Percentiles rank a stretch among this genome's conserved stretches.
Conservation (phyloP, 495 filamentous ascomycete species). For the Podospora australis region DNA sequence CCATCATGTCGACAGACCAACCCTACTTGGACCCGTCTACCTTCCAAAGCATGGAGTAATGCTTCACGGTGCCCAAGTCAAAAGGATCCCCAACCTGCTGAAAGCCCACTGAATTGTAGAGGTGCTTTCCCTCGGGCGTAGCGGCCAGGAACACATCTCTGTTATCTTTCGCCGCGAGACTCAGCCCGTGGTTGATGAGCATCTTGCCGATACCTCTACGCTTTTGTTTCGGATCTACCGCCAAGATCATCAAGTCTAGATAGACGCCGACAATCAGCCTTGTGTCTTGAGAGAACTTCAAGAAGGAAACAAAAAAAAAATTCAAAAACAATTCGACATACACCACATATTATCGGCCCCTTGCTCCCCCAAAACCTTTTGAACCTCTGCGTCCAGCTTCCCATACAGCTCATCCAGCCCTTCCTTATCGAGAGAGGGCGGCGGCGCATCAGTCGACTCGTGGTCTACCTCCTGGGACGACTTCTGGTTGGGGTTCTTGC, state of each 20-base stretch:
- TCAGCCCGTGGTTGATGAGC: slow-evolving; percentile 19
- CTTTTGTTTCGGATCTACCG: slow-evolving; percentile 17
- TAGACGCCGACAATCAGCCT: too few relatives aligned
- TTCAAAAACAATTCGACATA: slow-evolving; percentile 4
- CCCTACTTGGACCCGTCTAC: not conserved
- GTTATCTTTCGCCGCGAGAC: slow-evolving; percentile 8
- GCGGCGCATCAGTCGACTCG: not conserved
- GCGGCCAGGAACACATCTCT: slow-evolving; percentile 14
- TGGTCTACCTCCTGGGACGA: not conserved
- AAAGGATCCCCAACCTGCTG: not conserved
- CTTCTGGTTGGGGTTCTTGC: not conserved
- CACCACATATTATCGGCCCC: slow-evolving; percentile 24
- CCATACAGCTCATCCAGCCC: not conserved
- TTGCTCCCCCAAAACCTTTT: slow-evolving; percentile 8
- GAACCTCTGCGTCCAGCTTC: slow-evolving; percentile 4
- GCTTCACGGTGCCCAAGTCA: not conserved
- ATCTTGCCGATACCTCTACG: slow-evolving; percentile 22
- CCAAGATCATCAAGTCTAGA: slow-evolving; percentile 18
- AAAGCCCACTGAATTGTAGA: slow-evolving; percentile 20
- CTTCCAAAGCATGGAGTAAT: slow-evolving; percentile 19
- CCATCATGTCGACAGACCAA: not conserved
- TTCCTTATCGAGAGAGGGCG: slow-evolving; percentile 7
- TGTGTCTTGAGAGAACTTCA: not conserved
- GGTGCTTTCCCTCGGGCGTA: slow-evolving; percentile 10
- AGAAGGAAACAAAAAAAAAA: not conserved